Conservation (phyloP, 2,329 filamentous ascomycete species). For the Colletotrichum lentis region DNA sequence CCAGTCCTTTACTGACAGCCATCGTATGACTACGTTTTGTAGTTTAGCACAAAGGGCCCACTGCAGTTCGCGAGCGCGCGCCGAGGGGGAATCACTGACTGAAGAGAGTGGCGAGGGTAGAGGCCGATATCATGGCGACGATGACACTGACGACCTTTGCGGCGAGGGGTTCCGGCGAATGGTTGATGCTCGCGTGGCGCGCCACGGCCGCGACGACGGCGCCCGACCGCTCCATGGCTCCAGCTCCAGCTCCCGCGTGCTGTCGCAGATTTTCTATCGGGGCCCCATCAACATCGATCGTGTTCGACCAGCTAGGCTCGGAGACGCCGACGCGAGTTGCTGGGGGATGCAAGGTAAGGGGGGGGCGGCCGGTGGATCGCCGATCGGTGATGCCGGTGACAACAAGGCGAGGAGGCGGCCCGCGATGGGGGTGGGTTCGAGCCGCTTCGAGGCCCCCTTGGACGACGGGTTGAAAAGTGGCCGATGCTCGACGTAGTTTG, state of each 20-base stretch:
- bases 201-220: background rate
- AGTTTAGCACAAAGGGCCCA: background rate
- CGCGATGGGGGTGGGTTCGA: background rate
- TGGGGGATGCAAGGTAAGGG: background rate
- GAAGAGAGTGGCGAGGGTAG: conserved; percentile 19
- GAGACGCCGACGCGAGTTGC: background rate
- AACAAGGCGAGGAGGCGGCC: conserved; percentile 3
- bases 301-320: background rate
- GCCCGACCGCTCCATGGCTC: conserved; percentile 4
- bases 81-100: conserved; percentile 5
- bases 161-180: conserved; percentile 18
- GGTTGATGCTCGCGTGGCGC: conserved; percentile 24
- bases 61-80: background rate
- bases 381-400: background rate
- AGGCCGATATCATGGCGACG: conserved; percentile 30
- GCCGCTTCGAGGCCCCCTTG: conserved; percentile 17
- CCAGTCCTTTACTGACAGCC: conserved; percentile 26
- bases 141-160: conserved; percentile 31
- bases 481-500: background rate
- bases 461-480: background rate
- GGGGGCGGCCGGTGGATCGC: too few relatives aligned
- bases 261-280: conserved; percentile 15
- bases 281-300: conserved; percentile 21
- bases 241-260: conserved; percentile 14
- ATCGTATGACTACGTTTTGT: conserved; percentile 9